Evolutionary conservation across 805 yeast genomes (phyloP), one percentile per base, ranked within the genome.

Genomic region (Yarrowia phangngaensis): DNA sequence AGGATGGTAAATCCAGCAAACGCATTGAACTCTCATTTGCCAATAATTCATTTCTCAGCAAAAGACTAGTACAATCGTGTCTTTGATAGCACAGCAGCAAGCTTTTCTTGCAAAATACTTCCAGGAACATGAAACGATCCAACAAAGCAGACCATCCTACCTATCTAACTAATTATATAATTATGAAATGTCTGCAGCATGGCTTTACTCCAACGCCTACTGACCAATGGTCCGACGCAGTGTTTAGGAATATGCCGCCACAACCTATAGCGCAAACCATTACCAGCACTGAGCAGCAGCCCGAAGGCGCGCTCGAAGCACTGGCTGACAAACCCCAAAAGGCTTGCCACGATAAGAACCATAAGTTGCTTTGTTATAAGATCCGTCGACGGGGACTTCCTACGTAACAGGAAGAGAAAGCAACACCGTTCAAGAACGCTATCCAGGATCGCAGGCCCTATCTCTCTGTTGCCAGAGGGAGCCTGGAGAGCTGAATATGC

Each of bases 201-300:
- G 97, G 97, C 89, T 89, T 85, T 85, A 88, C 97, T 90, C 96
- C 85, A 86, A 80, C 92, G 95, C 82, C 81, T 79, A 90, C 74
- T 62, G 79, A 94, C 80, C 92, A 73, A 76, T 73, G 84, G 79
- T 82, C 84, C 78, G 84, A 75, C 95, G 94, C 82, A 89, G 90
- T 79, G 96, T 87, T 76, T 84, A 90, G 97, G 97, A 90, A 90
- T 90, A 90, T 90, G 95, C 90, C 79, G 96, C 95, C 73, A 70
- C 81, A 75, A 29, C 48, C 35, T 16, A 29, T 16, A 29, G 35
- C 67, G 69, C 76, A 70, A 67, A 64, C 63, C 69, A 70, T 82
- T 74, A 72, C 82, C 84, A 81, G 79, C 85, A 80, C 78, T 66
- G 58, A 55, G 38, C 54, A 52, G 36, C 65, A 64, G 60, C 41